Evolutionary conservation across 805 yeast genomes (phyloP).

Genomic region (Starmerella geochares): DNA sequence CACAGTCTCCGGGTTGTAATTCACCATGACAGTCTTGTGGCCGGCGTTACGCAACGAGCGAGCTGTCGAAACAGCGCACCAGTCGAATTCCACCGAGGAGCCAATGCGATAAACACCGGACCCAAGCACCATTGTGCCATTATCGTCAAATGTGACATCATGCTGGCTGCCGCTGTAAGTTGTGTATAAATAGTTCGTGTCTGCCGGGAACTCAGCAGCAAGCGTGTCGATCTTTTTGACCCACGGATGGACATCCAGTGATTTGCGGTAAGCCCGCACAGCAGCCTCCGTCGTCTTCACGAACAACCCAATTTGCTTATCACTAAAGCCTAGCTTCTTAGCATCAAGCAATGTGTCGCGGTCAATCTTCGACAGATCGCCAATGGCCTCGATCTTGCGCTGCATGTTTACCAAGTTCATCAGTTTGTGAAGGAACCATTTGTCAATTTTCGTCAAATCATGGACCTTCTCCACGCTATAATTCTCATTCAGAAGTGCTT

Average conservation of each 20-base stretch:
- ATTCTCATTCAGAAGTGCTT: constrained; percentile 83
- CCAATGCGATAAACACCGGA: constrained; percentile 99
- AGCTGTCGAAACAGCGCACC: constrained; percentile 98
- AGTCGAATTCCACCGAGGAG: constrained; percentile 95
- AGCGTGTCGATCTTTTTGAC: constrained; percentile 95
- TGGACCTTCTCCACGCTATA: constrained; percentile 88
- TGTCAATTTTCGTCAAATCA: constrained; percentile 83
- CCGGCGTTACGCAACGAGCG: constrained; percentile 83
- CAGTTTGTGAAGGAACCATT: constrained; percentile 89
- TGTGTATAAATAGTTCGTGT: constrained; percentile 88
- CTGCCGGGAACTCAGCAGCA: constrained; percentile 98
- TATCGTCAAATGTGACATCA: constrained; percentile 76
- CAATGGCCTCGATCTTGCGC: constrained; percentile 33
- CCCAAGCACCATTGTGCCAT: constrained; percentile 90
- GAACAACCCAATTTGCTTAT: constrained; percentile 77
- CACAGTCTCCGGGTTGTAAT: constrained; percentile 97
- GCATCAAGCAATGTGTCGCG: constrained; percentile 53
- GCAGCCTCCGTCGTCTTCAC: constrained; percentile 66
- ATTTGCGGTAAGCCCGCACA: constrained; percentile 72
- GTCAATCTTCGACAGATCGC: constrained; percentile 45
- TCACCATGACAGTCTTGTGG: constrained; percentile 86
- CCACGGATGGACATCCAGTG: constrained; percentile 73
- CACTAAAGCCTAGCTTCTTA: constrained; percentile 90
- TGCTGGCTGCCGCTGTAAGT: constrained; percentile 85
- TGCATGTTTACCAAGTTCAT: constrained; percentile 85